Evolutionary conservation across 2,329 filamentous ascomycete genomes (phyloP).

Genomic region (Sarocladium kiliense): DNA sequence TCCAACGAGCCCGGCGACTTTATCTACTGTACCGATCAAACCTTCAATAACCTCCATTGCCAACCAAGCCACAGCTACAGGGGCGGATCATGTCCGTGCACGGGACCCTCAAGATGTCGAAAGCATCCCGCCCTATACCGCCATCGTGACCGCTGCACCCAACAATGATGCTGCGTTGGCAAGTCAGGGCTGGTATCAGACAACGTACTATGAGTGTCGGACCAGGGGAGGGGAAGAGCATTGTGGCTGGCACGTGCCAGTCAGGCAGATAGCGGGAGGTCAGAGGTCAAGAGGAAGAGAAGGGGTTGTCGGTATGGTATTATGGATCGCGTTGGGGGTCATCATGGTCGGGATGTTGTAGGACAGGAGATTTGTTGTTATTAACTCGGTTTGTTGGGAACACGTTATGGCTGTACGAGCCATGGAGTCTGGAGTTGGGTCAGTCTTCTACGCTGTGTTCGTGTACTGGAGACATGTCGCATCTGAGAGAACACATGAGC

Average conservation of each 20-base stretch:
- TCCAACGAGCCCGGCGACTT: too few species aligned
- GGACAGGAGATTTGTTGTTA: too few species aligned
- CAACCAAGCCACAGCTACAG: too few species aligned
- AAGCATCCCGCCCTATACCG: constrained; percentile 19
- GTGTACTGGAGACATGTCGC: too few species aligned
- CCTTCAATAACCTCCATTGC: too few species aligned
- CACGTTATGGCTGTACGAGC: too few species aligned
- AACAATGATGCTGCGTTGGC: constrained; percentile 23
- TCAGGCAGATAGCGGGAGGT: neutral
- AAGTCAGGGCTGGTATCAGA: constrained; percentile 26
- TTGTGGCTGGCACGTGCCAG: constrained; percentile 29
- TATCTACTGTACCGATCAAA: neutral
- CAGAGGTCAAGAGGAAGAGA: neutral
- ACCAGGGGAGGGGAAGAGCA: constrained; percentile 24
- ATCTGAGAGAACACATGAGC: too few species aligned
- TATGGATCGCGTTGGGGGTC: neutral
- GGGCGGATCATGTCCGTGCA: too few species aligned
- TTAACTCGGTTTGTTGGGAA: too few species aligned
- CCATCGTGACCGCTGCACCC: constrained; percentile 25
- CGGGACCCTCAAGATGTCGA: neutral
- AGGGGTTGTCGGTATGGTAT: neutral
- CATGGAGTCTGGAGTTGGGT: too few species aligned
- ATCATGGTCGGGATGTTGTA: neutral
- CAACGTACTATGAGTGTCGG: constrained; percentile 28
- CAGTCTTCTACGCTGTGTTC: too few species aligned